Percentiles rank a stretch among this genome's conserved stretches.
Evolutionary conservation across 345 rosid genomes (phyloP).

Genomic region (Acer saccharum): DNA sequence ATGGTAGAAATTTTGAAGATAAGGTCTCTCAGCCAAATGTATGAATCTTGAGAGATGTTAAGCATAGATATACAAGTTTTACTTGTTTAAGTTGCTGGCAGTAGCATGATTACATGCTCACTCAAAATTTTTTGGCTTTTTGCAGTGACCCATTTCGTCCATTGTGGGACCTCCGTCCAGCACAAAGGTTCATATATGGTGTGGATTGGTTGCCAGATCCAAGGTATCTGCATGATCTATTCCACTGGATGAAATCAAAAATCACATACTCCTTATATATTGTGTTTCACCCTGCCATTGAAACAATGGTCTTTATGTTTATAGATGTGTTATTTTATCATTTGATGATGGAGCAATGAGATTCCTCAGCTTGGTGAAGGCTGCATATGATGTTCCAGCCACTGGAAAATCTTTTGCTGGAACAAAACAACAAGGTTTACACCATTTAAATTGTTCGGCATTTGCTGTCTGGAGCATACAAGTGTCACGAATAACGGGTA

Average conservation of each 20-base stretch:
- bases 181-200: conserved; percentile 64
- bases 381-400: conserved; percentile 76
- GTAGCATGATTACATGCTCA: neutral
- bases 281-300: conserved; percentile 18
- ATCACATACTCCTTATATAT: conserved; percentile 10
- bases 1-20: neutral
- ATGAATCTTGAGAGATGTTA: neutral
- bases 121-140: conserved; percentile 23
- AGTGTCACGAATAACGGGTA: conserved; percentile 78
- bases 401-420: conserved; percentile 60
- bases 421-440: conserved; percentile 76
- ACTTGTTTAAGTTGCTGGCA: neutral
- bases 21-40: neutral
- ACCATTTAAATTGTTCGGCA: conserved; percentile 59
- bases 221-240: conserved; percentile 41
- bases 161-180: conserved; percentile 74
- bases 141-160: conserved; percentile 88
- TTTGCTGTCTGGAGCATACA: conserved; percentile 83
- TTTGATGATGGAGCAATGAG: conserved; percentile 82
- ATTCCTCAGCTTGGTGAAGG: conserved; percentile 68
- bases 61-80: neutral
- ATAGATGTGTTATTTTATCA: conserved; percentile 67
- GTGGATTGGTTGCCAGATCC: conserved; percentile 83
- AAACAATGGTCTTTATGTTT: conserved; percentile 25
- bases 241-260: neutral